A percentile compares a stretch with the other conserved stretches of the same genome.
phyloP scores from a whole-genome alignment of 2,329 filamentous ascomycete genomes.

The Fusarium stilboides region DNA sequence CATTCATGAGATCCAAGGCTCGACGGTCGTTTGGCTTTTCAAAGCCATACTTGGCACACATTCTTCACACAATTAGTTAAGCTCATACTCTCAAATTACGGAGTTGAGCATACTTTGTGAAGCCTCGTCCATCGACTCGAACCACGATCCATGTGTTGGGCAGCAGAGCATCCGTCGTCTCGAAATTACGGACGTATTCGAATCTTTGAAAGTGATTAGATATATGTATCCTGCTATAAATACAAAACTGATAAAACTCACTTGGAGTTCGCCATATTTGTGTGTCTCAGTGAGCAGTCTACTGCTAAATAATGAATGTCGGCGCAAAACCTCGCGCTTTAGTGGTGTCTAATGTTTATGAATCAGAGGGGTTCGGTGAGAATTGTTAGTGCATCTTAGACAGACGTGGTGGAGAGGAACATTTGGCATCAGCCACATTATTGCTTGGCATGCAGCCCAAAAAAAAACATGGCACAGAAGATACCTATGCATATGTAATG shows the following conservation, averaged over 20 bases:
- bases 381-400: conserved; percentile 50
- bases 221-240: not conserved
- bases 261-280: conserved; percentile 70
- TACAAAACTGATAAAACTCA: conserved; percentile 48
- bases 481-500: too few species aligned
- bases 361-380: conserved; percentile 44
- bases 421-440: conserved; percentile 32
- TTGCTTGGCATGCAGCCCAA: not conserved
- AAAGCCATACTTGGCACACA: conserved; percentile 87
- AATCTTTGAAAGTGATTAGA: conserved; percentile 74
- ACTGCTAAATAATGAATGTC: conserved; percentile 7
- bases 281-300: conserved; percentile 10
- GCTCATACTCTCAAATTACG: not conserved
- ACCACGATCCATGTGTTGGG: conserved; percentile 97
- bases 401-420: conserved; percentile 25
- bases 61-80: conserved; percentile 64
- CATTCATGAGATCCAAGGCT: conserved; percentile 94
- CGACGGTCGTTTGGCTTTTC: conserved; percentile 92
- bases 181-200: conserved; percentile 93
- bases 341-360: conserved; percentile 34
- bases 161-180: conserved; percentile 84
- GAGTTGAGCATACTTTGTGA: conserved; percentile 80
- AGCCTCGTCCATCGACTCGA: conserved; percentile 92
- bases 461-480: too few species aligned
- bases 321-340: conserved; percentile 9